phyloP scores from a whole-genome alignment of 768 basidiomycete genomes.

The Cystobasidium ongulense region DNA sequence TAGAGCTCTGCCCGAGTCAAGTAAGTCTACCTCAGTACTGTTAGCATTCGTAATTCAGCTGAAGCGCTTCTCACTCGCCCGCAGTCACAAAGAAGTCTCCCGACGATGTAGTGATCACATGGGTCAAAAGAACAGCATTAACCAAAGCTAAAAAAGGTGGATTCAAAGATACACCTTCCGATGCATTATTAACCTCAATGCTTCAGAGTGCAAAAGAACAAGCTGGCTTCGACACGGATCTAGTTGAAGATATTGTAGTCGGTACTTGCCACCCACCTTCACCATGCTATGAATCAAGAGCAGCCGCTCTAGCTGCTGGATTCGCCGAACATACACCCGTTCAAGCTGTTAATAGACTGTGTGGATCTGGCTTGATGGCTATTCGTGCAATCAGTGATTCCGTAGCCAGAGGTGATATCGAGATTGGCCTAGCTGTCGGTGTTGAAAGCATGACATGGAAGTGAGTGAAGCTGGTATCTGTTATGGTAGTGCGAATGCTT shows the following conservation, averaged over 20 bases:
- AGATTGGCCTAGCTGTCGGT: slow-evolving; percentile 77
- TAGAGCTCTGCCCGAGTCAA: slow-evolving; percentile 13
- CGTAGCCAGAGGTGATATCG: slow-evolving; percentile 65
- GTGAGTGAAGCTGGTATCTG: slow-evolving; percentile 34
- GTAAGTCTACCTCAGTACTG: background rate
- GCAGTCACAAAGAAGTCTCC: slow-evolving; percentile 28
- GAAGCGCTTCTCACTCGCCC: background rate
- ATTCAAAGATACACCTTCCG: slow-evolving; percentile 34
- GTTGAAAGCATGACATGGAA: slow-evolving; percentile 77
- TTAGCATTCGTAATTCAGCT: background rate
- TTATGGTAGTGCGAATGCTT: background rate
- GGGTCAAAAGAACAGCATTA: slow-evolving; percentile 31
- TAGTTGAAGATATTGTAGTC: slow-evolving; percentile 34
- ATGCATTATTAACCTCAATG: slow-evolving; percentile 19
- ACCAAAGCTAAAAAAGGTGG: slow-evolving; percentile 36
- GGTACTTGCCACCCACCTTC: slow-evolving; percentile 33
- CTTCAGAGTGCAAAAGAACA: slow-evolving; percentile 19
- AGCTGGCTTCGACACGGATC: slow-evolving; percentile 29
- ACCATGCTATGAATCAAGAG: slow-evolving; percentile 33
- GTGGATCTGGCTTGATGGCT: slow-evolving; percentile 75
- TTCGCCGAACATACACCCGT: slow-evolving; percentile 51
- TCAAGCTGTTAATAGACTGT: slow-evolving; percentile 82
- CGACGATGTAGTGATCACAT: slow-evolving; percentile 36
- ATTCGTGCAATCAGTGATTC: slow-evolving; percentile 73
- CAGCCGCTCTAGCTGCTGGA: slow-evolving; percentile 21